Evolutionary conservation across 2,329 filamentous ascomycete species (phyloP).

Genomic region (Bertia moriformis): DNA sequence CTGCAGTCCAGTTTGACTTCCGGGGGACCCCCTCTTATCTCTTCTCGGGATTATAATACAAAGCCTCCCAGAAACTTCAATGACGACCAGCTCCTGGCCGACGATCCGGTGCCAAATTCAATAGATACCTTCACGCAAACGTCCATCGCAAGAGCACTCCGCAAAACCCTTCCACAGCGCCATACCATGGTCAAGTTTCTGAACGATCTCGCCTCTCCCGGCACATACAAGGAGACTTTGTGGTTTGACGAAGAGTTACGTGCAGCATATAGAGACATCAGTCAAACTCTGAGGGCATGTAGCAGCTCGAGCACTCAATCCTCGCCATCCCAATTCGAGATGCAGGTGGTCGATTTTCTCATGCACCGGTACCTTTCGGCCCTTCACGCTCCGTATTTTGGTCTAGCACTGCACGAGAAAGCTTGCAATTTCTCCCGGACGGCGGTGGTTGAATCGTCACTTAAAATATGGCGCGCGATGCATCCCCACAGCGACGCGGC

Average conservation of each 20-base stretch:
- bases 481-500: not conserved
- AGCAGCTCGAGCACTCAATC: slow-evolving; percentile 3
- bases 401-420: slow-evolving; percentile 20
- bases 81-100: slow-evolving; percentile 27
- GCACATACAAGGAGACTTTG: slow-evolving; percentile 27
- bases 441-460: slow-evolving; percentile 27
- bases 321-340: slow-evolving; percentile 20
- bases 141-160: slow-evolving; percentile 24
- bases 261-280: slow-evolving; percentile 23
- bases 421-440: slow-evolving; percentile 34
- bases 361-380: slow-evolving; percentile 37
- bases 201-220: slow-evolving; percentile 21
- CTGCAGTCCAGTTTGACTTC: slow-evolving; percentile 28
- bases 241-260: slow-evolving; percentile 25
- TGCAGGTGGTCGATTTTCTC: slow-evolving; percentile 30
- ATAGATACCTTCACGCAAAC: slow-evolving; percentile 20
- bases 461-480: not conserved
- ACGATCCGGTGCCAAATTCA: slow-evolving; percentile 15
- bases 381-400: slow-evolving; percentile 38
- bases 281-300: slow-evolving; percentile 13
- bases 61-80: slow-evolving; percentile 30
- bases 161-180: slow-evolving; percentile 24
- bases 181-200: slow-evolving; percentile 25
- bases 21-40: slow-evolving; percentile 29
- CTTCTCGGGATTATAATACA: slow-evolving; percentile 29